phyloP scores from a whole-genome alignment of 2,329 filamentous ascomycete species.

The Magnaporthiopsis incrustans region DNA sequence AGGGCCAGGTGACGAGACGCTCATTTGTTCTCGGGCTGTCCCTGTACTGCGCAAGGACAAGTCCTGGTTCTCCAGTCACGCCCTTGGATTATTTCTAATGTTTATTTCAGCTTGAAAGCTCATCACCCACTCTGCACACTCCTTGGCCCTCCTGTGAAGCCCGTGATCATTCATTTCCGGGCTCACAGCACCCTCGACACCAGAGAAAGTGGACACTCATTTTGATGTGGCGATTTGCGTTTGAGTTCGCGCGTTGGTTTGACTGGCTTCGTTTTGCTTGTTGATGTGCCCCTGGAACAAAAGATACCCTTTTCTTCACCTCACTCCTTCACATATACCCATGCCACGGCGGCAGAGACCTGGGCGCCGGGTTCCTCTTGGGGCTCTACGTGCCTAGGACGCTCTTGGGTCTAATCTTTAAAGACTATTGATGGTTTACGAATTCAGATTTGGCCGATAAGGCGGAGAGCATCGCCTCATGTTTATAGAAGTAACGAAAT shows the following conservation, averaged over 20 bases:
- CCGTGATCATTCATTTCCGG: background rate
- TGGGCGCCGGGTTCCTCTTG: background rate
- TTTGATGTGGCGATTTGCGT: background rate
- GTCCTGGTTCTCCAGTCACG: background rate
- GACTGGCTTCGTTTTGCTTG: background rate
- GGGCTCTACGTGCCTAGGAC: too few species aligned
- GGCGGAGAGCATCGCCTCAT: background rate
- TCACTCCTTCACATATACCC: background rate
- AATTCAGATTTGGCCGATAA: background rate
- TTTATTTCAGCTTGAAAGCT: background rate
- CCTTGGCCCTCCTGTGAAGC: background rate
- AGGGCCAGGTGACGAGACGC: background rate
- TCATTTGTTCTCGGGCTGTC: background rate
- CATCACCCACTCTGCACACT: background rate
- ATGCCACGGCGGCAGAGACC: background rate
- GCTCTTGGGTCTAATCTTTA: background rate
- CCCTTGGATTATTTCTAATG: background rate
- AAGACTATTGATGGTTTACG: background rate
- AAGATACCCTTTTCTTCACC: background rate
- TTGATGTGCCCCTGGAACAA: background rate
- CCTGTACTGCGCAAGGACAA: background rate
- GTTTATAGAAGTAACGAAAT: background rate
- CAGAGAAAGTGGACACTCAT: background rate
- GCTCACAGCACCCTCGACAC: background rate
- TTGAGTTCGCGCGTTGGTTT: background rate